These are phyloP conservation scores for Emergomyces pasteurianus DNA, from an alignment of 2,329 filamentous ascomycete species.

Conservation along the genomic window DNA sequence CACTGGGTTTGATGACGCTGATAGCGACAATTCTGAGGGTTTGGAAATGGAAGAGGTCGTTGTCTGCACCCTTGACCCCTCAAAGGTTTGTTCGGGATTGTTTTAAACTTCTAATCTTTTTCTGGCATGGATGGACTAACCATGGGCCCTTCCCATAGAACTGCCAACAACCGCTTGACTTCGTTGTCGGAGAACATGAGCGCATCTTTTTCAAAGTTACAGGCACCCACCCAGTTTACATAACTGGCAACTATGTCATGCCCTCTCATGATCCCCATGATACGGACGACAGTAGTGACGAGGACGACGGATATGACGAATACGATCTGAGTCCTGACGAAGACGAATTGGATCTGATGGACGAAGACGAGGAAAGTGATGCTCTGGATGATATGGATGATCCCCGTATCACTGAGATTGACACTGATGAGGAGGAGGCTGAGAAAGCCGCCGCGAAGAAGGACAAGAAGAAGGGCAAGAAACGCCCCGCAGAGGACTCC, in stretches of 20 bases:
- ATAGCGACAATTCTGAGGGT: conserved; percentile 46
- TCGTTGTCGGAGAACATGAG: conserved; percentile 81
- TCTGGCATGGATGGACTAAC: background rate
- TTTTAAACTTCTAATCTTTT: background rate
- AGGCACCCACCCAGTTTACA: conserved; percentile 79
- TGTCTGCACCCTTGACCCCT: conserved; percentile 87
- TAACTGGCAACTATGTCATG: conserved; percentile 93
- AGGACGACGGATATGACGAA: conserved; percentile 45
- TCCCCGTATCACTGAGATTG: conserved; percentile 73
- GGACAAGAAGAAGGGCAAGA: conserved; percentile 57
- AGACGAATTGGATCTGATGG: conserved; percentile 54
- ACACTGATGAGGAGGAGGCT: conserved; percentile 62
- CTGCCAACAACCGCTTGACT: conserved; percentile 90
- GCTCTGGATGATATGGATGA: conserved; percentile 67
- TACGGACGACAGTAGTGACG: conserved; percentile 34
- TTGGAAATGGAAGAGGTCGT: conserved; percentile 77
- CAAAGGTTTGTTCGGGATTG: conserved; percentile 53
- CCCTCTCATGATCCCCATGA: conserved; percentile 41
- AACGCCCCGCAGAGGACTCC: conserved; percentile 67
- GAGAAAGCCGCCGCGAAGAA: conserved; percentile 40
- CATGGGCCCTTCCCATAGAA: conserved; percentile 43
- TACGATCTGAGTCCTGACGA: conserved; percentile 74
- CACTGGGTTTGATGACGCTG: conserved; percentile 51
- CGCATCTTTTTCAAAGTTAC: conserved; percentile 83
- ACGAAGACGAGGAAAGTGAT: conserved; percentile 54